Evolutionary conservation across 345 rosid genomes (phyloP).

Genomic region (Gossypium turneri): DNA sequence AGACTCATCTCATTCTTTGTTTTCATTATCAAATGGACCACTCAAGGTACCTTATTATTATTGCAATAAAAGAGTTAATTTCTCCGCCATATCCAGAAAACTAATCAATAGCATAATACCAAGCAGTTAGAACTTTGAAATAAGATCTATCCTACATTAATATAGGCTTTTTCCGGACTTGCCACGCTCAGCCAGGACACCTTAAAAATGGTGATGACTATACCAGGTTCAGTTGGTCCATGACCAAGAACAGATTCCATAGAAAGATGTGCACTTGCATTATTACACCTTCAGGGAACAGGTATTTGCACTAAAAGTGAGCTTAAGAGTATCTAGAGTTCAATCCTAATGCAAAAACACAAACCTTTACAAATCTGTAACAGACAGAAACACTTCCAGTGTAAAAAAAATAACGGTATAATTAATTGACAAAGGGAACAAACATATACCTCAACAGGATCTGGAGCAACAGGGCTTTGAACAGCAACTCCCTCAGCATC

Average conservation of each 20-base stretch:
- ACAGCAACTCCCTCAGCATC: conserved; percentile 39
- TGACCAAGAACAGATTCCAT: not conserved
- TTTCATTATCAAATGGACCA: not conserved
- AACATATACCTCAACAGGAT: conserved; percentile 72
- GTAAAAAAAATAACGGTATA: not conserved
- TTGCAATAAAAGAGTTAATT: not conserved
- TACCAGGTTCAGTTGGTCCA: not conserved
- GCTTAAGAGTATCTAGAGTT: not conserved
- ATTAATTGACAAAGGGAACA: conserved; percentile 3
- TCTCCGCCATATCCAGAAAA: not conserved
- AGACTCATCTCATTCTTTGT: not conserved
- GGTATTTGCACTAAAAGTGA: not conserved
- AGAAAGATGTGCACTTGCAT: not conserved
- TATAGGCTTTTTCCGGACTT: not conserved
- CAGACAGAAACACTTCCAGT: not conserved
- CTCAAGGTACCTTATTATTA: conserved; percentile 2
- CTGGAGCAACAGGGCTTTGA: conserved; percentile 53
- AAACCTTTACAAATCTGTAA: not conserved
- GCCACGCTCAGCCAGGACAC: not conserved
- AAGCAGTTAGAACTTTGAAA: not conserved
- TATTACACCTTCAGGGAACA: not conserved
- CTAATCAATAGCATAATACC: not conserved
- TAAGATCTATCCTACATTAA: not conserved
- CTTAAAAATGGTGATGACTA: not conserved
- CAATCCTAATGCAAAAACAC: not conserved